A percentile compares a stretch with the other conserved stretches of the same genome.
Evolutionary conservation across 1,284 basidiomycete species (phyloP).

Genomic region (Tausonia pullulans): DNA sequence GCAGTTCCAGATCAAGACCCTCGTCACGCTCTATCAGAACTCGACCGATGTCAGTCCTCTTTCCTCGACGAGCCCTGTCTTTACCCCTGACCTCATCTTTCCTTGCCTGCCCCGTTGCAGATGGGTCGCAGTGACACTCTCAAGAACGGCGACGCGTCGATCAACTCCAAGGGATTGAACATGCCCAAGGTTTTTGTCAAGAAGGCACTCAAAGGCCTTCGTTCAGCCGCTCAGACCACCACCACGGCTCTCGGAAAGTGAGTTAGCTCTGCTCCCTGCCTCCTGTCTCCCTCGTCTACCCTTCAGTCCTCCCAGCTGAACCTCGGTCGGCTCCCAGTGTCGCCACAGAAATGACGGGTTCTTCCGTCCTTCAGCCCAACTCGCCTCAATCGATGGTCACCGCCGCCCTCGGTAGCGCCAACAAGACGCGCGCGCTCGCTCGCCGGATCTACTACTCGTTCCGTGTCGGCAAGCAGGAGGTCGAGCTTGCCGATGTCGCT

Average conservation of each 20-base stretch:
- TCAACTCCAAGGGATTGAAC: slow-evolving; percentile 35
- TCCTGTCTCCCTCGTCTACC: slow-evolving; percentile 34
- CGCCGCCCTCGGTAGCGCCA: slow-evolving; percentile 62
- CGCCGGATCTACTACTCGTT: slow-evolving; percentile 82
- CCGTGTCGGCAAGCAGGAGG: slow-evolving; percentile 42
- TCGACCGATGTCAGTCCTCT: slow-evolving; percentile 43
- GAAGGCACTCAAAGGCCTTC: slow-evolving; percentile 58
- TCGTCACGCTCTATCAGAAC: slow-evolving; percentile 68
- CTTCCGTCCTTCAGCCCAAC: slow-evolving; percentile 75
- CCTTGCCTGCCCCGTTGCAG: slow-evolving; percentile 9
- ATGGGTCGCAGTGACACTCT: slow-evolving; percentile 54
- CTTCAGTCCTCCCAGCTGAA: background rate
- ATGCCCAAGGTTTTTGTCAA: slow-evolving; percentile 57
- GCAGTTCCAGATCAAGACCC: slow-evolving; percentile 61
- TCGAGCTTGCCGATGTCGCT: slow-evolving; percentile 59
- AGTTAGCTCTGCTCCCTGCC: too few relatives aligned
- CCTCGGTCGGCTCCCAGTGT: slow-evolving; percentile 23
- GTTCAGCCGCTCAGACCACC: slow-evolving; percentile 66
- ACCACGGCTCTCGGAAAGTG: slow-evolving; percentile 57
- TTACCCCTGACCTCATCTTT: background rate
- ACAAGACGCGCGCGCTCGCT: slow-evolving; percentile 72
- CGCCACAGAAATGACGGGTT: slow-evolving; percentile 40
- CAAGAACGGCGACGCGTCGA: slow-evolving; percentile 36
- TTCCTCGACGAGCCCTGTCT: background rate
- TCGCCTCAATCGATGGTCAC: slow-evolving; percentile 73